phyloP scores from a whole-genome alignment of 2,329 filamentous ascomycete species.

The Hawksworthiomyces lignivorus region DNA sequence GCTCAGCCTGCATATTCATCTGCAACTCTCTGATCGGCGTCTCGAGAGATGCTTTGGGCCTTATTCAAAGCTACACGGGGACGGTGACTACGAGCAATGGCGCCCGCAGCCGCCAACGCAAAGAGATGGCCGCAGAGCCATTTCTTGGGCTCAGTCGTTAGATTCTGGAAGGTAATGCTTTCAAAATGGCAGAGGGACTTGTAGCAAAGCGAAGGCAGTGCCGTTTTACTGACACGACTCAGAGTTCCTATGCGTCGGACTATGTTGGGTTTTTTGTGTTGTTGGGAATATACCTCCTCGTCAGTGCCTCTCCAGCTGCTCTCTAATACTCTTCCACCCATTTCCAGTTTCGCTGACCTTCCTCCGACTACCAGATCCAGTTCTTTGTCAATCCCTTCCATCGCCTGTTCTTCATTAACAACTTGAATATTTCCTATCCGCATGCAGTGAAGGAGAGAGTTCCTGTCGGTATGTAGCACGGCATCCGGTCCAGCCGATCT shows the following conservation, averaged over 20 bases:
- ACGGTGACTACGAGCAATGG: slow-evolving; percentile 38
- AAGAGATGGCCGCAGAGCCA: slow-evolving; percentile 7
- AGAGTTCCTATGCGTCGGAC: slow-evolving; percentile 81
- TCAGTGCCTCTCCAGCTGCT: slow-evolving; percentile 25
- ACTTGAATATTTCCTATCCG: slow-evolving; percentile 76
- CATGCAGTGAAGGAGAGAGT: slow-evolving; percentile 81
- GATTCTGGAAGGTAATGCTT: slow-evolving; percentile 39
- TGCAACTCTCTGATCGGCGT: too few species aligned
- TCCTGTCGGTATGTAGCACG: slow-evolving; percentile 53
- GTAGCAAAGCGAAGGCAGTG: background rate
- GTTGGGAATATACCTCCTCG: slow-evolving; percentile 57
- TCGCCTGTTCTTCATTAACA: slow-evolving; percentile 85
- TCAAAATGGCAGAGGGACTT: background rate
- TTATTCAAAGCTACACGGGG: slow-evolving; percentile 29
- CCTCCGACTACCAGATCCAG: slow-evolving; percentile 41
- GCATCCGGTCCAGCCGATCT: background rate
- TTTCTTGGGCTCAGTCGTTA: slow-evolving; percentile 26
- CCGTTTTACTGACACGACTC: slow-evolving; percentile 10
- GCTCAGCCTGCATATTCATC: too few species aligned
- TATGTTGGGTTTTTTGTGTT: slow-evolving; percentile 72
- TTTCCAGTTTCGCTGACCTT: background rate
- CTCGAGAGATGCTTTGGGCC: slow-evolving; percentile 28
- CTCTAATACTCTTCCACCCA: background rate
- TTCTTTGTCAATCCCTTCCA: slow-evolving; percentile 78
- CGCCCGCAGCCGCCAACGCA: slow-evolving; percentile 17